Evolutionary conservation across 1,284 basidiomycete genomes (phyloP).

Genomic region (Pseudozyma flocculosa): DNA sequence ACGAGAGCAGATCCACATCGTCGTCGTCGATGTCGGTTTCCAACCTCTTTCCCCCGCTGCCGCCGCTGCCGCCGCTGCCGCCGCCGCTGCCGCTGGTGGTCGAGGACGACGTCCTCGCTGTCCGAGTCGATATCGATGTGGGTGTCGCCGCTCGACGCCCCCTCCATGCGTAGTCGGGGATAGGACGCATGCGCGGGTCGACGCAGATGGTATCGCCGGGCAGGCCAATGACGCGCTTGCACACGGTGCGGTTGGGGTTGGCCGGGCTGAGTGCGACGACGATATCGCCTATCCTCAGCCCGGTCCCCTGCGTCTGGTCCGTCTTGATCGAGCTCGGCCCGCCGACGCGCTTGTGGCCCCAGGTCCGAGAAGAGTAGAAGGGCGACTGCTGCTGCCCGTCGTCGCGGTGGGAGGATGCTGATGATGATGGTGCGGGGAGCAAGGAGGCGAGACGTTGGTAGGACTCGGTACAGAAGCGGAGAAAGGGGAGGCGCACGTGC

Average conservation of each 20-base stretch:
- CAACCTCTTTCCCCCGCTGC: too few species aligned
- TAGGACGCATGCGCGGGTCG: constrained; percentile 65
- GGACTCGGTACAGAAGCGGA: constrained; percentile 2
- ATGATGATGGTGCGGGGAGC: background rate
- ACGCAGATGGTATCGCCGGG: constrained; percentile 86
- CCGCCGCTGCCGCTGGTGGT: too few species aligned
- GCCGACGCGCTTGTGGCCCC: constrained; percentile 7
- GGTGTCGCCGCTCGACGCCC: too few species aligned
- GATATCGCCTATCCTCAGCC: constrained; percentile 68
- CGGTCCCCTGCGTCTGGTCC: constrained; percentile 40
- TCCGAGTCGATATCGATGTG: too few species aligned
- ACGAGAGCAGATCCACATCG: constrained; percentile 16
- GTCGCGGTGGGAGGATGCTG: background rate
- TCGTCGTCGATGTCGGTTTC: background rate
- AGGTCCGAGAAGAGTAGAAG: background rate
- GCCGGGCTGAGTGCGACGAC: constrained; percentile 75
- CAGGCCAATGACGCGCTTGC: constrained; percentile 87
- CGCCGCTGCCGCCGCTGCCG: too few species aligned
- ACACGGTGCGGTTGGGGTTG: constrained; percentile 71
- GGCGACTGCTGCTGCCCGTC: constrained; percentile 1
- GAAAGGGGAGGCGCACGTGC: constrained; percentile 38
- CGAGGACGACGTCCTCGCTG: too few species aligned
- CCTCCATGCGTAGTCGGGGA: constrained; percentile 17
- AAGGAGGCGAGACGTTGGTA: background rate
- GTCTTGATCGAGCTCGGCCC: constrained; percentile 15